Percentiles rank a stretch among this genome's conserved stretches.
phyloP scores from a whole-genome alignment of 495 filamentous ascomycete genomes.

The Lophiotrema nucula region DNA sequence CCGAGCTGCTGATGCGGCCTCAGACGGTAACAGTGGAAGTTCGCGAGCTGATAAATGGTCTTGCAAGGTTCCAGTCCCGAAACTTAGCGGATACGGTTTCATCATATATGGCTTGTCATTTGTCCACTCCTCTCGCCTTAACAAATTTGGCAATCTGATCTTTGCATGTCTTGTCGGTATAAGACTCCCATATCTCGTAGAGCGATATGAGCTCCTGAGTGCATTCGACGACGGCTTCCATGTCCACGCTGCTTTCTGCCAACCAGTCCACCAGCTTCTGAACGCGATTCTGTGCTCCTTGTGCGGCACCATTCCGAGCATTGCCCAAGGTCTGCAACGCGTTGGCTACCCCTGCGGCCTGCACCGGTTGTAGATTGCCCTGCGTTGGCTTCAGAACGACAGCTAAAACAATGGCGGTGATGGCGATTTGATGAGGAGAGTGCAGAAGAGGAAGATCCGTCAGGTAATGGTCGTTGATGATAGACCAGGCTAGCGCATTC shows the following conservation, averaged over 20 bases:
- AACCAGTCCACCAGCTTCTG: conserved; percentile 80
- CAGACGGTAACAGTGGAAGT: background rate
- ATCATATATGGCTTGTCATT: conserved; percentile 55
- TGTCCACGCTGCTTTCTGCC: conserved; percentile 88
- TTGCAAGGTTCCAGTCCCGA: background rate
- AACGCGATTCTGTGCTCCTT: conserved; percentile 55
- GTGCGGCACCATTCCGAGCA: conserved; percentile 11
- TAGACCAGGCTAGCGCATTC: conserved; percentile 70
- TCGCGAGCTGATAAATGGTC: background rate
- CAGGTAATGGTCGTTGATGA: conserved; percentile 95
- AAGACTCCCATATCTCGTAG: conserved; percentile 89
- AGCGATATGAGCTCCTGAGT: conserved; percentile 94
- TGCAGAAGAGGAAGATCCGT: conserved; percentile 88
- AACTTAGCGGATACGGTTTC: no score
- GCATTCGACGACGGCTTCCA: conserved; percentile 87
- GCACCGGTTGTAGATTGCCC: conserved; percentile 42
- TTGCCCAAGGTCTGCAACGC: conserved; percentile 28
- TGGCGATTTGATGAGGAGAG: conserved; percentile 84
- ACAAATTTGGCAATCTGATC: conserved; percentile 79
- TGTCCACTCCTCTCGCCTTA: conserved; percentile 78
- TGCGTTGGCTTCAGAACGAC: conserved; percentile 69
- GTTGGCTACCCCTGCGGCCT: conserved; percentile 31
- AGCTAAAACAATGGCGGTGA: conserved; percentile 85
- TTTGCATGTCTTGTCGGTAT: conserved; percentile 78
- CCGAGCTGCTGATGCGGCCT: no score